Evolutionary conservation across 1,139 yeast species (phyloP).

Genomic region (Debaryomyces psychrophilus): DNA sequence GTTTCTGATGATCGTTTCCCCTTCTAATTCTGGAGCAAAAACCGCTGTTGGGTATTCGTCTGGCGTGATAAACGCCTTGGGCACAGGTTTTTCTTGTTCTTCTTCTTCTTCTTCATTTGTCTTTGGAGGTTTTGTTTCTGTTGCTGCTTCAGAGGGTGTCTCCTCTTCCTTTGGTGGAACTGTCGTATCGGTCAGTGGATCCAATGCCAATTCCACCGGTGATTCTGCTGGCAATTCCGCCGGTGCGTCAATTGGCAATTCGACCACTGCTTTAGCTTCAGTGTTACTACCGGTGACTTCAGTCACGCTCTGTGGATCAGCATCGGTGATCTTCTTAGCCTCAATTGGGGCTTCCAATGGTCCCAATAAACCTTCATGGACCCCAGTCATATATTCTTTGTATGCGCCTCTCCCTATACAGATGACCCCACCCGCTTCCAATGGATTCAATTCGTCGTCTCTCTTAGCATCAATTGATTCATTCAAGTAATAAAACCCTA

Average conservation of each 20-base stretch:
- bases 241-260: neutral
- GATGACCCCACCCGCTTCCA: slow-evolving; percentile 77
- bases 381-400: slow-evolving; percentile 86
- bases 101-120: slow-evolving; percentile 34
- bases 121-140: slow-evolving; percentile 15
- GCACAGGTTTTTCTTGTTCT: slow-evolving; percentile 48
- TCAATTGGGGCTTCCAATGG: slow-evolving; percentile 73
- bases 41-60: slow-evolving; percentile 54
- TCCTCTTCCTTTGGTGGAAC: slow-evolving; percentile 15
- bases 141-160: slow-evolving; percentile 25
- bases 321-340: slow-evolving; percentile 26
- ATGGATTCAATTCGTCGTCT: slow-evolving; percentile 51
- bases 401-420: slow-evolving; percentile 96
- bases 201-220: too few species aligned
- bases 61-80: slow-evolving; percentile 64
- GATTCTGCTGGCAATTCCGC: neutral
- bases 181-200: too few species aligned
- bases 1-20: slow-evolving; percentile 25
- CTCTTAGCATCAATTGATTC: slow-evolving; percentile 38
- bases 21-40: slow-evolving; percentile 64
- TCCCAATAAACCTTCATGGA: slow-evolving; percentile 94
- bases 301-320: slow-evolving; percentile 13
- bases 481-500: slow-evolving; percentile 56
- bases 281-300: neutral
- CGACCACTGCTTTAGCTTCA: neutral